phyloP scores from a whole-genome alignment of 345 rosid genomes.

The Raphanus raphanistrum region DNA sequence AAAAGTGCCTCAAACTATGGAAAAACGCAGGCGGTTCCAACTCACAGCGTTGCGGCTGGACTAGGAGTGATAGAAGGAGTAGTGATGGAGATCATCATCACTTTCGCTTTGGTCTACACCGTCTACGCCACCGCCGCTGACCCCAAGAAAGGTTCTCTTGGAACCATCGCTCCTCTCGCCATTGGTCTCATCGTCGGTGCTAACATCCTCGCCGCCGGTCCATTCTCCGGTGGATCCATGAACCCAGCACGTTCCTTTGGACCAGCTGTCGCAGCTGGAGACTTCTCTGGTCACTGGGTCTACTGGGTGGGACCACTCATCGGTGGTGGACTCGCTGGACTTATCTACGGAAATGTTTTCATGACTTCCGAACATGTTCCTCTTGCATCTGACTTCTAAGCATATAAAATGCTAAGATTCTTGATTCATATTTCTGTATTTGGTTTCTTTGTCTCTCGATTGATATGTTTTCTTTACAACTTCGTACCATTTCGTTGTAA shows the following conservation, averaged over 20 bases:
- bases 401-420: not conserved
- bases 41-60: conserved; percentile 77
- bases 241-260: conserved; percentile 98
- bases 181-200: conserved; percentile 95
- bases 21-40: conserved; percentile 60
- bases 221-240: conserved; percentile 97
- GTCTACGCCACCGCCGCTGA: conserved; percentile 96
- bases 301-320: conserved; percentile 93
- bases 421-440: conserved; percentile 28
- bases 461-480: conserved; percentile 1
- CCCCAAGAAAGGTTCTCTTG: conserved; percentile 89
- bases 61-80: conserved; percentile 78
- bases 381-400: conserved; percentile 37
- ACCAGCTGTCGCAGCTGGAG: conserved; percentile 82
- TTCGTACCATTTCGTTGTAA: conserved; percentile 18
- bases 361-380: conserved; percentile 60
- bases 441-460: conserved; percentile 9
- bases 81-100: conserved; percentile 86
- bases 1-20: conserved; percentile 7
- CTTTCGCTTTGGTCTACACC: conserved; percentile 89
- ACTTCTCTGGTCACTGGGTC: conserved; percentile 88
- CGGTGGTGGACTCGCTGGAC: conserved; percentile 90
- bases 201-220: conserved; percentile 94
- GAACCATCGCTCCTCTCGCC: conserved; percentile 87
- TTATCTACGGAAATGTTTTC: conserved; percentile 67